These are phyloP conservation scores for Mrakia gelida DNA, from an alignment of 768 basidiomycete species.

Conservation along the genomic window DNA sequence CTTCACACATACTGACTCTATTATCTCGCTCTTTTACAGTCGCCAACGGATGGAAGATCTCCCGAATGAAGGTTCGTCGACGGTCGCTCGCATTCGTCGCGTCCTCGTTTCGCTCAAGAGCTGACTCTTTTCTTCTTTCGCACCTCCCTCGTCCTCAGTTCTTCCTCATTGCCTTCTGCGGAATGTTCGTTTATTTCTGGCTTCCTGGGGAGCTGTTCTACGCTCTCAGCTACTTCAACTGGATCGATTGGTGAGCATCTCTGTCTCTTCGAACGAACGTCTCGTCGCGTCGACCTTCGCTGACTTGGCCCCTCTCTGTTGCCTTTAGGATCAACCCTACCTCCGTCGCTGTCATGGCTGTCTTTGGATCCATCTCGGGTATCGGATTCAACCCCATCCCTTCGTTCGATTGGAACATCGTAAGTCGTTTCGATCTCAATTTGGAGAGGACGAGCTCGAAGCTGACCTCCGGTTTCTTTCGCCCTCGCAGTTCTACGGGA, in stretches of 20 bases:
- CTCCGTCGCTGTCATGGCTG: conserved; percentile 43
- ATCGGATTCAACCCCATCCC: conserved; percentile 46
- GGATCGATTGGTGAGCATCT: conserved; percentile 36
- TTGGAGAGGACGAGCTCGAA: too few relatives aligned
- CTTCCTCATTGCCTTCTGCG: conserved; percentile 34
- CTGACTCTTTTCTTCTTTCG: too few relatives aligned
- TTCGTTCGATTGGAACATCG: conserved; percentile 47
- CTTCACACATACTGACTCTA: too few relatives aligned
- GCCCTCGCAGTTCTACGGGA: conserved; percentile 21
- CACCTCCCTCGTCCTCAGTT: conserved; percentile 15
- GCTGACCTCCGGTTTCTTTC: too few relatives aligned
- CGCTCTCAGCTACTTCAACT: conserved; percentile 32
- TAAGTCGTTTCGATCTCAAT: too few relatives aligned
- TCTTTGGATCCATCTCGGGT: conserved; percentile 39
- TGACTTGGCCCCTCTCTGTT: background rate
- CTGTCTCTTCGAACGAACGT: background rate
- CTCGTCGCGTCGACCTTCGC: too few relatives aligned
- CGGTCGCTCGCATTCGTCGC: conserved; percentile 18
- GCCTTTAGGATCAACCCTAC: conserved; percentile 44
- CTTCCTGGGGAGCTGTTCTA: conserved; percentile 41
- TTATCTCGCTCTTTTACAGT: background rate
- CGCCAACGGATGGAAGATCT: conserved; percentile 39
- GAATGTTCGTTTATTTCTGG: conserved; percentile 40
- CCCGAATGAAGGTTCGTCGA: conserved; percentile 14
- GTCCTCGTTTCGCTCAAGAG: too few relatives aligned